Base-by-base conservation (phyloP, 2,329 filamentous ascomycete genomes). In the Zalaria obscura region DNA sequence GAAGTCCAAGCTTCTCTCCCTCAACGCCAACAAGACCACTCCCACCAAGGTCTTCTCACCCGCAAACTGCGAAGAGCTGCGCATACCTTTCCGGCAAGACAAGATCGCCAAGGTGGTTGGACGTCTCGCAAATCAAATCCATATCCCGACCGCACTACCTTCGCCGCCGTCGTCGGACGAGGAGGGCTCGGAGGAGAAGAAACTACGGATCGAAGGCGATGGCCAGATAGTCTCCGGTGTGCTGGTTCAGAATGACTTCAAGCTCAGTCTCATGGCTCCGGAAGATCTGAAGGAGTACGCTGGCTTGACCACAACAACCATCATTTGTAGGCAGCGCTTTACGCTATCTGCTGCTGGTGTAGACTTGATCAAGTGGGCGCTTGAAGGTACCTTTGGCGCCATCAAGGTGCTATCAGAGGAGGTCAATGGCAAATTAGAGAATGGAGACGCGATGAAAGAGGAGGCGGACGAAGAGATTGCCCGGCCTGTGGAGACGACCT, bases 51-150 rank as follows among this genome's bases (percentile, higher is more conserved):
- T 98, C 7, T 96, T 79, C 65, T 93, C 84, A 25, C 91, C 91
- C 0, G 80, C 84, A 40, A 98, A 98, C 59, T 94, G 88, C 59
- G 89, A 96, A 55, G 88, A 94, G 60, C 73, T 98, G 25, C 78
- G 84, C 37, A 95, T 98, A 44, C 88, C 91, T 1, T 98, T 96
- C 72, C 87, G 84, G 56, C 82, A 85, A 39, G 89, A 96, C 61
- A 98, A 98, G 60, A 76, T 87, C 27, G 91, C 88, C 50, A 94
- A 94, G 61, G 91, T 98, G 0, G 91, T 98, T 5, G 91, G 91
- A 50, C 89, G 88, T 58, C 74, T 98, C 8, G 91, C 91, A 5
- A 58, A 50, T 27, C 76, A 86, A 28, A 78, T 89, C 38, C 73
- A 81, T 2, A 84, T 84, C 3, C 82, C 84, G 10, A 56, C 60